phyloP scores from a whole-genome alignment of 257 asterid species.

The Thymus quinquecostatus region DNA sequence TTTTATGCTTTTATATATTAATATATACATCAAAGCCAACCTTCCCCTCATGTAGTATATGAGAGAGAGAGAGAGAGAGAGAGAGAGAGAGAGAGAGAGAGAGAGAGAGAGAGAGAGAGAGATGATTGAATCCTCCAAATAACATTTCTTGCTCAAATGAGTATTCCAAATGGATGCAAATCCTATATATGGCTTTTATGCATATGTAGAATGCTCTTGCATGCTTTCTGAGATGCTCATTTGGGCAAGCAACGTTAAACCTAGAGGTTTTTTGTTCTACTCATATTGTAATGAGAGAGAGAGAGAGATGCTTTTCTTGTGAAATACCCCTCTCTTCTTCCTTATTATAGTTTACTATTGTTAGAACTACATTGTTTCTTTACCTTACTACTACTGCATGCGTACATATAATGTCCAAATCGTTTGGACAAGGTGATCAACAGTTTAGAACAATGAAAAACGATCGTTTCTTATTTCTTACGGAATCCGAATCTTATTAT shows the following conservation, averaged over 20 bases:
- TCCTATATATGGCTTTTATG: neutral
- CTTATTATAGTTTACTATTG: too few relatives aligned
- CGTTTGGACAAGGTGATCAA: too few relatives aligned
- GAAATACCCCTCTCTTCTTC: neutral
- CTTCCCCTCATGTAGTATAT: neutral
- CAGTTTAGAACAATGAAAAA: too few relatives aligned
- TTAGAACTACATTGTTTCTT: too few relatives aligned
- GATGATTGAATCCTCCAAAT: constrained; percentile 35
- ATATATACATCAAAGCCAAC: too few relatives aligned
- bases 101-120: neutral
- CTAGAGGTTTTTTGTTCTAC: constrained; percentile 16
- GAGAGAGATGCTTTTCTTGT: neutral
- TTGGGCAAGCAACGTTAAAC: constrained; percentile 53
- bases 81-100: neutral
- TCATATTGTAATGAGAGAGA: neutral
- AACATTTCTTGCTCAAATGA: constrained; percentile 69
- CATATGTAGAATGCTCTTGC: neutral
- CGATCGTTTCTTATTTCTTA: too few relatives aligned
- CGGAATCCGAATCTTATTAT: too few relatives aligned
- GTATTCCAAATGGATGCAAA: constrained; percentile 47
- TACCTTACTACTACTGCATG: too few relatives aligned
- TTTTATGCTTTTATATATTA: too few relatives aligned
- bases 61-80: neutral
- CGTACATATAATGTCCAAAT: too few relatives aligned
- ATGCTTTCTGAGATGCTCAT: constrained; percentile 55